phyloP scores from a whole-genome alignment of 495 filamentous ascomycete species.

The Symbiotaphrina buchneri region DNA sequence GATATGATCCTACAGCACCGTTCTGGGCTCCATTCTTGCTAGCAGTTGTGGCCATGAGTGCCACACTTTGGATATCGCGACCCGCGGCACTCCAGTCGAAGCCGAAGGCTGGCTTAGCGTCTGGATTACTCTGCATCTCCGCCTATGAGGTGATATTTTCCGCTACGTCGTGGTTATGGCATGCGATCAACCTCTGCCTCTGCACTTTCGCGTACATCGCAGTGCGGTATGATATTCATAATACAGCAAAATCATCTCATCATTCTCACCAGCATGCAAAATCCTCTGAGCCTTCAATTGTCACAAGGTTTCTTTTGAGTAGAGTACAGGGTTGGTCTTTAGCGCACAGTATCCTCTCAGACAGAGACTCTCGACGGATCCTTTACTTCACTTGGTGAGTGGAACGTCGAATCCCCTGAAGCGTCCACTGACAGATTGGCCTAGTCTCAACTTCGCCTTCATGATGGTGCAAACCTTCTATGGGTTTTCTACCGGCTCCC shows the following conservation, averaged over 20 bases:
- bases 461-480: constrained; percentile 93
- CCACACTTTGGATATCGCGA: constrained; percentile 9
- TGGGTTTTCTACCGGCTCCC: constrained; percentile 74
- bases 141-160: constrained; percentile 1
- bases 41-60: constrained; percentile 10
- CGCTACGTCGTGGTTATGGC: constrained; percentile 4
- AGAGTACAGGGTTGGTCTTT: constrained; percentile 48
- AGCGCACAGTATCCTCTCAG: constrained; percentile 61
- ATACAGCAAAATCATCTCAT: constrained; percentile 4
- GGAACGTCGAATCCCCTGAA: neutral
- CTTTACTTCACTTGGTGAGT: constrained; percentile 95
- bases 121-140: constrained; percentile 1
- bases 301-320: constrained; percentile 43
- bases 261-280: constrained; percentile 20
- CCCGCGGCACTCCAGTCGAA: constrained; percentile 8
- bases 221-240: constrained; percentile 1
- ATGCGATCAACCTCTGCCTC: constrained; percentile 1
- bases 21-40: constrained; percentile 2
- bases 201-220: no score
- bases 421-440: neutral
- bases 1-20: no score
- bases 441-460: constrained; percentile 78
- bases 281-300: constrained; percentile 20
- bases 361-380: constrained; percentile 87
- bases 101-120: constrained; percentile 1